A percentile compares a stretch with the other conserved stretches of the same genome.
These are phyloP conservation scores for Paramecium tetraurelia DNA, from an alignment of 73 alveolate species.

Conservation along the genomic window DNA sequence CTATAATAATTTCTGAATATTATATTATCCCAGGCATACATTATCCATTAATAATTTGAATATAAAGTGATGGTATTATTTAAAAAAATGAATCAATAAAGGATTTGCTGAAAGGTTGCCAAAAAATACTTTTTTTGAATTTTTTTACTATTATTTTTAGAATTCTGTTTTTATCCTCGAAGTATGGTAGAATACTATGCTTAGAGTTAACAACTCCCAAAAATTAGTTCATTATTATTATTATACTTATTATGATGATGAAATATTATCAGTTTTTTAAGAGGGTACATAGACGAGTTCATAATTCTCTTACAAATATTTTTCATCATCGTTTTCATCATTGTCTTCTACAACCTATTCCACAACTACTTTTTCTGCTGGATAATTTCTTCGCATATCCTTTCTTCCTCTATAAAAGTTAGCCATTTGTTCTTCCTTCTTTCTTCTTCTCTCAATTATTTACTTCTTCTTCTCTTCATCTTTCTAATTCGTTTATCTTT, in stretches of 20 bases:
- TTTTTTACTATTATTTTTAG: no score
- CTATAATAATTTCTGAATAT: no score
- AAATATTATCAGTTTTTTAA: background rate
- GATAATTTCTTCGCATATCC: constrained; percentile 11
- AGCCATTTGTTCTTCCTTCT: constrained; percentile 15
- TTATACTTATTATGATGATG: background rate
- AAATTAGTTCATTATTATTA: background rate
- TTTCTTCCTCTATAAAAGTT: background rate
- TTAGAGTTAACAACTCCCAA: background rate
- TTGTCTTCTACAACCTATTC: background rate
- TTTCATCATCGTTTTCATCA: background rate
- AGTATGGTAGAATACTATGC: background rate
- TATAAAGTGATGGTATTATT: no score
- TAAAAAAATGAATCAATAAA: no score
- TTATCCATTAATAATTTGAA: no score
- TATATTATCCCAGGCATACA: no score
- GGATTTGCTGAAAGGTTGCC: no score
- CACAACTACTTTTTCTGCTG: background rate
- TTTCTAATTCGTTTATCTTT: background rate
- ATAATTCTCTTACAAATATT: background rate
- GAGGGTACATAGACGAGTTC: background rate
- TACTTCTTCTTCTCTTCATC: constrained; percentile 37
- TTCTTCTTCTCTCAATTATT: constrained; percentile 29
- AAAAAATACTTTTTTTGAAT: no score
- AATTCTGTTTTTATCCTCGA: background rate